Percentiles rank a stretch among this genome's conserved stretches.
These are phyloP conservation scores for Apiotrichum laibachii DNA, from an alignment of 1,284 basidiomycete species.

Conservation along the genomic window DNA sequence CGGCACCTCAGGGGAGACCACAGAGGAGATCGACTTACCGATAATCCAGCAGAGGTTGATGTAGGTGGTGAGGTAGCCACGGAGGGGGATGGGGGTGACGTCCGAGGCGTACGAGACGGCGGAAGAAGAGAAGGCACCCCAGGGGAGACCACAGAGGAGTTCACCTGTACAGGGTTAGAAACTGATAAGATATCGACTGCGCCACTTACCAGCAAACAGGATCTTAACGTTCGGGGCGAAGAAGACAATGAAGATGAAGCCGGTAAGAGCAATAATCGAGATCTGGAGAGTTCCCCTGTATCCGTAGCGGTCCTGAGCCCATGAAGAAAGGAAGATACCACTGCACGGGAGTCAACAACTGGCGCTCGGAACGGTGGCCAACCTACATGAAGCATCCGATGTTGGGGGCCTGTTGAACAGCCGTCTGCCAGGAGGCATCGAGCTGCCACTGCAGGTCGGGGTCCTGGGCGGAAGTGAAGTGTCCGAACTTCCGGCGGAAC, in stretches of 20 bases:
- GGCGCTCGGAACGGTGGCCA: no score
- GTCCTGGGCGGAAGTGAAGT: no score
- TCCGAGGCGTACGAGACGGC: conserved; percentile 47
- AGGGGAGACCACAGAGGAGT: conserved; percentile 42
- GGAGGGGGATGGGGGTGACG: conserved; percentile 43
- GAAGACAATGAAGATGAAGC: conserved; percentile 39
- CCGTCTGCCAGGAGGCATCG: conserved; percentile 22
- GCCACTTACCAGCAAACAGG: conserved; percentile 19
- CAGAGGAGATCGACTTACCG: no score
- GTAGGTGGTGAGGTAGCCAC: conserved; percentile 45
- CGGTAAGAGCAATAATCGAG: conserved; percentile 34
- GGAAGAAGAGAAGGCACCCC: conserved; percentile 48
- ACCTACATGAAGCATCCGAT: conserved; percentile 29
- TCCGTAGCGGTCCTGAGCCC: conserved; percentile 27
- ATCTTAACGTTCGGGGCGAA: conserved; percentile 42
- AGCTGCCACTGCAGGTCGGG: conserved; percentile 4
- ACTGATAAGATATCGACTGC: conserved; percentile 20
- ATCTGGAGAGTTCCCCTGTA: conserved; percentile 28
- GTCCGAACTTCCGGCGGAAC: conserved; percentile 20
- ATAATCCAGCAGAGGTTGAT: conserved; percentile 50
- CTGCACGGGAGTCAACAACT: conserved; percentile 4
- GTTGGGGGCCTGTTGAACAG: conserved; percentile 17
- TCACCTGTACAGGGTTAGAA: conserved; percentile 2
- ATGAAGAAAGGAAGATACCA: conserved; percentile 27
- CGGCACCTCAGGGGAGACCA: no score